Evolutionary conservation across 306 rosid species (phyloP).

Genomic region (Pueraria montana): DNA sequence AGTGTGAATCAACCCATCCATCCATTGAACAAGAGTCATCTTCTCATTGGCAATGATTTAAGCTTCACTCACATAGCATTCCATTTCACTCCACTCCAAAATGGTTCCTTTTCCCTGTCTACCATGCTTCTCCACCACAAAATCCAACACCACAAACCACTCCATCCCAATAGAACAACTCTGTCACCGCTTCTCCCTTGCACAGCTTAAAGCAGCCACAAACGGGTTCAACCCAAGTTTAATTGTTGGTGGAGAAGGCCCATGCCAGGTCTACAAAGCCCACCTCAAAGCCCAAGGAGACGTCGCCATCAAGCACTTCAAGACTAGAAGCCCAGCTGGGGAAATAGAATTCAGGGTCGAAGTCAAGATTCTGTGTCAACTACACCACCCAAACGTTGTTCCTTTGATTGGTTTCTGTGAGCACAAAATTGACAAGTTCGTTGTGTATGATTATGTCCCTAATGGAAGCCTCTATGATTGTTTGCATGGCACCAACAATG

Average conservation of each 20-base stretch:
- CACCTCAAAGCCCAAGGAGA: no score
- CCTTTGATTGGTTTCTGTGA: no score
- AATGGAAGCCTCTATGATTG: conserved; percentile 1
- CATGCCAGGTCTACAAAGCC: background rate
- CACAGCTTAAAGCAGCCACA: background rate
- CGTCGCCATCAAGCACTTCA: no score
- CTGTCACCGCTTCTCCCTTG: background rate
- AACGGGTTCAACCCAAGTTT: background rate
- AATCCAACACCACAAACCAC: background rate
- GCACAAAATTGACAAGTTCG: background rate
- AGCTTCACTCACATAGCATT: no score
- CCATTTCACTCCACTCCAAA: background rate
- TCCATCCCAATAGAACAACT: background rate
- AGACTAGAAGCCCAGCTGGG: no score
- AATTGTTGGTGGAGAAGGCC: background rate
- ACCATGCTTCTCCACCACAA: no score
- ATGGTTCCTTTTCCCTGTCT: background rate
- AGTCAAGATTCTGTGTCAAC: no score
- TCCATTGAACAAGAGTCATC: background rate
- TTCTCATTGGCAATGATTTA: background rate
- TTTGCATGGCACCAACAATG: background rate
- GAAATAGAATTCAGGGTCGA: no score
- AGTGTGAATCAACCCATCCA: background rate
- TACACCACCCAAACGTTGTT: no score
- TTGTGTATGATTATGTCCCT: background rate